These are phyloP conservation scores for Arabidopsis lyrata DNA, from an alignment of 441 rosid genomes.

Conservation along the genomic window DNA sequence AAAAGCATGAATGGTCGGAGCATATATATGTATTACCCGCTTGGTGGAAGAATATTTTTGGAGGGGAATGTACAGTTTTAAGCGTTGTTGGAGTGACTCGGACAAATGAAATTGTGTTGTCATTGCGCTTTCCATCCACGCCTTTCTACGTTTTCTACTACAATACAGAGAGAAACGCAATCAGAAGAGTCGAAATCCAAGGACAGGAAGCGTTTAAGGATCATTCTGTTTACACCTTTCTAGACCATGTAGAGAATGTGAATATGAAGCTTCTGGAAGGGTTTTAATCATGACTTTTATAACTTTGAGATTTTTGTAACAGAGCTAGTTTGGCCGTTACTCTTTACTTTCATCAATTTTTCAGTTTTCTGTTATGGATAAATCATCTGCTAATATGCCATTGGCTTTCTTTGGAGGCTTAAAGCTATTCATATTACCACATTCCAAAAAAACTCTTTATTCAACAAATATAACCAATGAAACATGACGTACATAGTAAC, in stretches of 20 bases:
- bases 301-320: not conserved
- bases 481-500: not conserved
- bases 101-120: not conserved
- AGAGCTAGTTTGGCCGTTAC: too few relatives aligned
- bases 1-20: not conserved
- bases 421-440: too few relatives aligned
- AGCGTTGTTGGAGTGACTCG: not conserved
- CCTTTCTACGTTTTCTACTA: not conserved
- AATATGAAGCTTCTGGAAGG: not conserved
- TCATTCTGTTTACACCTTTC: not conserved
- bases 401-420: too few relatives aligned
- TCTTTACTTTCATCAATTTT: too few relatives aligned
- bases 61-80: not conserved
- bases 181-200: not conserved
- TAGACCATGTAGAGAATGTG: not conserved
- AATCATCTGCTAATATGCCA: too few relatives aligned
- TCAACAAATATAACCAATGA: too few relatives aligned
- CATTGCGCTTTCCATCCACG: not conserved
- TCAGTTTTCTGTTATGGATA: too few relatives aligned
- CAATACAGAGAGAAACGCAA: not conserved
- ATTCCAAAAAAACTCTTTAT: too few relatives aligned
- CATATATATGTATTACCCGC: not conserved
- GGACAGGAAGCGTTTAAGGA: not conserved
- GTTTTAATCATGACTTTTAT: not conserved
- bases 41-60: not conserved